phyloP scores from a whole-genome alignment of 164 flowering plant genomes.

The Magnolia changhungtana region DNA sequence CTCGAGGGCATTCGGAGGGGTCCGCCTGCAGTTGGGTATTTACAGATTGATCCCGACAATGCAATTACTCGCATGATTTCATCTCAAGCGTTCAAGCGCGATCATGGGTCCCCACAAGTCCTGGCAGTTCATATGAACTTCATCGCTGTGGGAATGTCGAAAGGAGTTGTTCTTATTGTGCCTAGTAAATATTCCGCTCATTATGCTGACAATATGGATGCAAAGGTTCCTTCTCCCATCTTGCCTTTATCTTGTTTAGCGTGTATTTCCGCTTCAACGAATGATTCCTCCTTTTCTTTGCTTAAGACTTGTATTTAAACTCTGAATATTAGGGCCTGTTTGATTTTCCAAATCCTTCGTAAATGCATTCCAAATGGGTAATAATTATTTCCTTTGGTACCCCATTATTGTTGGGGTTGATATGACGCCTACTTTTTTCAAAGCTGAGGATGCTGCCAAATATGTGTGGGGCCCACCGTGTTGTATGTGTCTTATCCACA shows the following conservation, averaged over 20 bases:
- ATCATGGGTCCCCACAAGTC: constrained; percentile 82
- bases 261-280: background rate
- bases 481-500: no score
- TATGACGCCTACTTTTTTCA: no score
- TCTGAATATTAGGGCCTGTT: no score
- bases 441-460: no score
- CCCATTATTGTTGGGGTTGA: no score
- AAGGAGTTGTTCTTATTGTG: constrained; percentile 61
- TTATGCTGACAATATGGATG: constrained; percentile 67
- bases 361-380: no score
- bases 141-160: constrained; percentile 88
- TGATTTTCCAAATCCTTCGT: no score
- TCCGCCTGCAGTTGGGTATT: constrained; percentile 83
- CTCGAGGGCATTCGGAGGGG: constrained; percentile 87
- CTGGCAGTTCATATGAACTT: constrained; percentile 77
- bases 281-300: background rate
- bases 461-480: no score
- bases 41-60: constrained; percentile 65
- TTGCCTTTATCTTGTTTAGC: background rate
- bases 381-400: no score
- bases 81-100: constrained; percentile 64
- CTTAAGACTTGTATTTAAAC: background rate
- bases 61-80: constrained; percentile 56
- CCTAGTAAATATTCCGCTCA: constrained; percentile 79
- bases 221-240: constrained; percentile 51